Evolutionary conservation across 2,329 filamentous ascomycete species (phyloP).

Genomic region (Sarocladium brachiariae): DNA sequence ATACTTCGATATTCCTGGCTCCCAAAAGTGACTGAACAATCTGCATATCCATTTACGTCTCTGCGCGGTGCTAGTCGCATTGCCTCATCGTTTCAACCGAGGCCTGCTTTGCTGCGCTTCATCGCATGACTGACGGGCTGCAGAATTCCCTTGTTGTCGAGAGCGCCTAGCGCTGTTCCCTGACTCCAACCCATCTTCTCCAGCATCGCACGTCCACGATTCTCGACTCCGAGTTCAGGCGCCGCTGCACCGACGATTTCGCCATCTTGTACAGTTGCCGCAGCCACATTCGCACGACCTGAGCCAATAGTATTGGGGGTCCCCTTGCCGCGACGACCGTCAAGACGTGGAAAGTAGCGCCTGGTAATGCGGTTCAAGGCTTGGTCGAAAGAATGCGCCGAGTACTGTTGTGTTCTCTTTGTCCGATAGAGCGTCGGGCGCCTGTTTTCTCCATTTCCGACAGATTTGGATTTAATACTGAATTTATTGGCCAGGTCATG

Average conservation of each 20-base stretch:
- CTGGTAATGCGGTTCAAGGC: conserved; percentile 40
- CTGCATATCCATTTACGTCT: too few relatives aligned
- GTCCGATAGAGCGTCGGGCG: conserved; percentile 76
- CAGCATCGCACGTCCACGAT: conserved; percentile 78
- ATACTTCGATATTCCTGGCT: conserved; percentile 26
- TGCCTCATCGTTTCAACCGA: conserved; percentile 45
- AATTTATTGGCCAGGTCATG: conserved; percentile 73
- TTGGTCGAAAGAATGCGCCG: conserved; percentile 46
- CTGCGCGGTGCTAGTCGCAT: too few relatives aligned
- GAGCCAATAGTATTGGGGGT: conserved; percentile 1
- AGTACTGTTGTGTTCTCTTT: conserved; percentile 53
- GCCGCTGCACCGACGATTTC: conserved; percentile 82
- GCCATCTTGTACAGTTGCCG: conserved; percentile 66
- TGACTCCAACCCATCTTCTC: conserved; percentile 97
- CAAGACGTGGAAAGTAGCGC: conserved; percentile 49
- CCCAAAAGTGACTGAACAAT: not conserved
- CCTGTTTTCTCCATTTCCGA: conserved; percentile 64
- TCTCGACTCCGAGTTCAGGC: conserved; percentile 74
- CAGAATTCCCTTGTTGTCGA: conserved; percentile 81
- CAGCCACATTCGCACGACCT: conserved; percentile 19
- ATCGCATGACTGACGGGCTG: conserved; percentile 81
- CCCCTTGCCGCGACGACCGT: conserved; percentile 18
- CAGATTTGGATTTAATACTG: conserved; percentile 76
- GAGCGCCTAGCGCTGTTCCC: conserved; percentile 75
- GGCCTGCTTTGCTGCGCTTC: conserved; percentile 76